These are phyloP conservation scores for Murraya koenigii DNA, from an alignment of 345 rosid species.

Conservation along the genomic window DNA sequence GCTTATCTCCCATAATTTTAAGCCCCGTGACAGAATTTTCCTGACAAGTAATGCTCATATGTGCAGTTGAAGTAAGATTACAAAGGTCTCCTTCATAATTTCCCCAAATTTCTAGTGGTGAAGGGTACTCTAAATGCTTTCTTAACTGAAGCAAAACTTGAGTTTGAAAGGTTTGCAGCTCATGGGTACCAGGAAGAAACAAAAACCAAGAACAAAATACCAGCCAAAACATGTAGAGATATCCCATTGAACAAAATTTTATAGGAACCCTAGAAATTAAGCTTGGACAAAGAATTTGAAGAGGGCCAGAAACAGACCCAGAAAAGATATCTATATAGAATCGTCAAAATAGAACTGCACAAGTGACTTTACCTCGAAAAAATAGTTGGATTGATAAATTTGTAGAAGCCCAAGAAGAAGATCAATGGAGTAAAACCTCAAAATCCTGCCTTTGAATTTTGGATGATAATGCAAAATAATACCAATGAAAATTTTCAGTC, in stretches of 20 bases:
- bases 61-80: slow-evolving; percentile 52
- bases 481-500: background rate
- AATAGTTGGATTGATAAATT: background rate
- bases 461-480: background rate
- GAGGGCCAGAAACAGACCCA: slow-evolving; percentile 23
- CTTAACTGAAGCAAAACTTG: slow-evolving; percentile 70
- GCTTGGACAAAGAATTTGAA: slow-evolving; percentile 2
- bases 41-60: slow-evolving; percentile 58
- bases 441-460: slow-evolving; percentile 1
- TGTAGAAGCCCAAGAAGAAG: background rate
- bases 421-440: background rate
- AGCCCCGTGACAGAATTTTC: slow-evolving; percentile 69
- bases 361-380: slow-evolving; percentile 14
- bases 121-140: slow-evolving; percentile 84
- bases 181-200: slow-evolving; percentile 41
- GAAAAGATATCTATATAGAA: background rate
- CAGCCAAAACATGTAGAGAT: slow-evolving; percentile 28
- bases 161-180: slow-evolving; percentile 56
- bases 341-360: slow-evolving; percentile 7
- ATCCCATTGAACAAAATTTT: slow-evolving; percentile 37
- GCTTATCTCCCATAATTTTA: slow-evolving; percentile 74
- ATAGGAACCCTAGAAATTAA: slow-evolving; percentile 25
- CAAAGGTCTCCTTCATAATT: slow-evolving; percentile 70
- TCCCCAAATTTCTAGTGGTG: slow-evolving; percentile 54
- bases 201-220: slow-evolving; percentile 41